phyloP scores from a whole-genome alignment of 2,329 filamentous ascomycete species.

The Fusarium stilboides region DNA sequence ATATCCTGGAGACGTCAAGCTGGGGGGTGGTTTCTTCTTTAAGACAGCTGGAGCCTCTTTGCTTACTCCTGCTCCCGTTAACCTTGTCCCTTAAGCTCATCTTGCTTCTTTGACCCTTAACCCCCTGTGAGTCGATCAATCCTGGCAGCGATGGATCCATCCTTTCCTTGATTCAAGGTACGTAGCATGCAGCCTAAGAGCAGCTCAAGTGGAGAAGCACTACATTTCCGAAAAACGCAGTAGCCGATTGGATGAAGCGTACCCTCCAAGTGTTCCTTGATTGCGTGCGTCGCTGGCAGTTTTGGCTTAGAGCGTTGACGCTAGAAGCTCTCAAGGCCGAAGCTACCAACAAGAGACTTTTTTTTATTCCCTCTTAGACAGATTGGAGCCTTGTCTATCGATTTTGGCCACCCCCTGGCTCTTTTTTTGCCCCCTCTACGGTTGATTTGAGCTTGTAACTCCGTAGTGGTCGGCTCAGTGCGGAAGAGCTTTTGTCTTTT shows the following conservation, averaged over 20 bases:
- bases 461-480: not conserved
- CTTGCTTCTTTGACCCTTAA: too few species aligned
- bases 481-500: not conserved
- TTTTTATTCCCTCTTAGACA: not conserved
- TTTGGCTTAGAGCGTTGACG: constrained; percentile 18
- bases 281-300: not conserved
- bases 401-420: not conserved
- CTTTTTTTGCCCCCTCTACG: not conserved
- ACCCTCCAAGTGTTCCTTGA: constrained; percentile 14
- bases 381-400: constrained; percentile 1
- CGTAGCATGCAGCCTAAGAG: constrained; percentile 12
- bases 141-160: constrained; percentile 13
- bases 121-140: constrained; percentile 19
- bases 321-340: constrained; percentile 2
- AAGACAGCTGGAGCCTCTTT: constrained; percentile 18
- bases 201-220: constrained; percentile 26
- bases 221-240: constrained; percentile 20
- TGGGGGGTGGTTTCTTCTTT: constrained; percentile 10
- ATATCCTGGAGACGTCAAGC: not conserved
- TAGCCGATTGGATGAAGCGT: constrained; percentile 29
- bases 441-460: too few species aligned
- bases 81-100: constrained; percentile 26
- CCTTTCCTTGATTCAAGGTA: constrained; percentile 32
- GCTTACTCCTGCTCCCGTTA: constrained; percentile 10
- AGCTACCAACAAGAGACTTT: not conserved